These are phyloP conservation scores for Monilinia fructigena DNA, from an alignment of 2,329 filamentous ascomycete genomes.

Conservation along the genomic window DNA sequence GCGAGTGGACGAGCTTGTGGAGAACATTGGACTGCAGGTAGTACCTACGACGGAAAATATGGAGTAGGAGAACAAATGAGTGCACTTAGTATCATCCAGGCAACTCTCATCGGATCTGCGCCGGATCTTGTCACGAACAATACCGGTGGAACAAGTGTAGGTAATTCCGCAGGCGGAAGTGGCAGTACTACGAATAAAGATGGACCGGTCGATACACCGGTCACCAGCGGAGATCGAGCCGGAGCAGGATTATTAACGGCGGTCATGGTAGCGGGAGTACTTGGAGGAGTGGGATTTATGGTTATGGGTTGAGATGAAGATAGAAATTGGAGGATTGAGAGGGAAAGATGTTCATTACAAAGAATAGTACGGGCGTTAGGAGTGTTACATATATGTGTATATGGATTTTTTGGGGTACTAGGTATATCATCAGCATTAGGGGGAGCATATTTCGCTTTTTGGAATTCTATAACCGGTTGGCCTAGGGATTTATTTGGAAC, in stretches of 20 bases:
- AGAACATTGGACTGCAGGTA: conserved; percentile 55
- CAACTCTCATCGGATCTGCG: conserved; percentile 53
- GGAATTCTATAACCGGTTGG: not conserved
- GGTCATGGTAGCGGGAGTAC: conserved; percentile 49
- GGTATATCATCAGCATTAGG: not conserved
- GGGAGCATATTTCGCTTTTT: not conserved
- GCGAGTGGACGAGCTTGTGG: conserved; percentile 58
- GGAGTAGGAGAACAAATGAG: conserved; percentile 72
- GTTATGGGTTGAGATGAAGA: conserved; percentile 33
- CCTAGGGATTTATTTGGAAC: not conserved
- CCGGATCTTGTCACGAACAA: conserved; percentile 46
- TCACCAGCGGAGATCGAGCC: conserved; percentile 57
- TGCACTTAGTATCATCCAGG: conserved; percentile 62
- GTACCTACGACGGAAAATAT: conserved; percentile 55
- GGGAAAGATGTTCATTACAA: not conserved
- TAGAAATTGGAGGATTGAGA: not conserved
- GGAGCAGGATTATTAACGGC: conserved; percentile 67
- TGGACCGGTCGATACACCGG: conserved; percentile 22
- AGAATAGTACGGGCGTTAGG: not conserved
- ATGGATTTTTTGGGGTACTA: not conserved
- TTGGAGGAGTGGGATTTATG: conserved; percentile 56
- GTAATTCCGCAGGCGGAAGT: conserved; percentile 36
- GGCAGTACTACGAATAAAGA: conserved; percentile 16
- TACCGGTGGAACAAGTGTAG: conserved; percentile 57
- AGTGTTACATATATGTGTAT: not conserved